Base-by-base conservation (phyloP, 2,329 filamentous ascomycete genomes). In the Pyrenophora seminiperda region DNA sequence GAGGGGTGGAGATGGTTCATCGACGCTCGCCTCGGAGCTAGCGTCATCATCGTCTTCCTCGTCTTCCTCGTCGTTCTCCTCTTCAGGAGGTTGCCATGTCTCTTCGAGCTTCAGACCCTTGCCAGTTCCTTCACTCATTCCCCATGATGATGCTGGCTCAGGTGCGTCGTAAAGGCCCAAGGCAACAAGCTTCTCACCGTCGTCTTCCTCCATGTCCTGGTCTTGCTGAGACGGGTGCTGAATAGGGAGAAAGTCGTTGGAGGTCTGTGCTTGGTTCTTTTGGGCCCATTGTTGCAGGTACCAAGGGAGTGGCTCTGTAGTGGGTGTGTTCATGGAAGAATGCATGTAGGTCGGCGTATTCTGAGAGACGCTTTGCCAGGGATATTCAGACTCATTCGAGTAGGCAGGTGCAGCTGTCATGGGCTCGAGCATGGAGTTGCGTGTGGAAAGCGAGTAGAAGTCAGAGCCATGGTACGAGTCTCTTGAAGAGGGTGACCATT, bases 81-180 rank as follows among this genome's bases (percentile, higher is more conserved):
- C 63, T 38, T 70, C 66, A 4, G 86, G 87, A 14, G 81, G 89
- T 70, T 84, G 87, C 88, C 81, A 93, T 0, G 88, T 89, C 69
- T 92, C 89, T 72, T 93, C 89, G 3, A 94, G 76, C 69, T 91
- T 93, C 59, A 93, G 76, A 0, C 89, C 89, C 71, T 90, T 90
- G 49, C 89, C 88, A 14, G 76, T 78, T 3, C 81, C 76, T 45
- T 67, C 59, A 56, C 80, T 79, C 0, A 71, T 59, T 5, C 38
- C 85, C 72, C 14, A 89, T 70, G 19, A 79, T 78, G 29, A 77
- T 70, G 73, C 84, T 79, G 73, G 82, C 47, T 86, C 86, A 0
- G 88, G 88, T 4, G 83, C 77, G 63, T 91, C 89, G 70, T 94
- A 94, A 0, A 94, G 81, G 0, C 90, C 90, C 82, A 94, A 87